Evolutionary conservation across 257 asterid genomes (phyloP).

Genomic region (Solanum chilense): DNA sequence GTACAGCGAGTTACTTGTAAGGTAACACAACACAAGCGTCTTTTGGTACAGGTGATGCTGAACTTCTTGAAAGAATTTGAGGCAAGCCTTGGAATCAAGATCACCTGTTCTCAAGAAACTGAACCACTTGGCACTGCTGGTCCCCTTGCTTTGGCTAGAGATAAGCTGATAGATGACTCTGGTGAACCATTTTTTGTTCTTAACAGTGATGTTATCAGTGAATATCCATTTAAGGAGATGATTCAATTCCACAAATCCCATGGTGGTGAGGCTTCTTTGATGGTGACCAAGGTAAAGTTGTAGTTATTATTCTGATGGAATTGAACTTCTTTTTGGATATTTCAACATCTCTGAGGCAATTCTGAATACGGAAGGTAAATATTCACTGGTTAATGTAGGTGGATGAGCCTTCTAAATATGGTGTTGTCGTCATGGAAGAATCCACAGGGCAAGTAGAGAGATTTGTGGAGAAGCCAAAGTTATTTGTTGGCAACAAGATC

Average conservation of each 20-base stretch:
- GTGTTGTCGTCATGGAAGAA: slow-evolving; percentile 64
- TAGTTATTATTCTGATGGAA: neutral
- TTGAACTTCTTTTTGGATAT: neutral
- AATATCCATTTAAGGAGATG: slow-evolving; percentile 82
- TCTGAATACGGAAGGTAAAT: neutral
- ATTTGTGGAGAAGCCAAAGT: slow-evolving; percentile 71
- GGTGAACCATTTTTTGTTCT: slow-evolving; percentile 95
- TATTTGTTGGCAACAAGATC: slow-evolving; percentile 69
- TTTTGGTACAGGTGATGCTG: slow-evolving; percentile 62
- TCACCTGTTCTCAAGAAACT: slow-evolving; percentile 91
- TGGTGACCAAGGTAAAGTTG: slow-evolving; percentile 62
- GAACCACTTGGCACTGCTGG: slow-evolving; percentile 99
- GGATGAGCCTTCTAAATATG: slow-evolving; percentile 71
- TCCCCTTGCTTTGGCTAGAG: slow-evolving; percentile 97
- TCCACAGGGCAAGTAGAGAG: slow-evolving; percentile 62
- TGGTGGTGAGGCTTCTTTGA: slow-evolving; percentile 93
- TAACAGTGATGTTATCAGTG: slow-evolving; percentile 93
- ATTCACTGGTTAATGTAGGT: slow-evolving; percentile 30
- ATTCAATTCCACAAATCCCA: slow-evolving; percentile 86
- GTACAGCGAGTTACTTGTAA: neutral
- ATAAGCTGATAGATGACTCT: slow-evolving; percentile 67
- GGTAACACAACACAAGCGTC: neutral
- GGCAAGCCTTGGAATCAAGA: slow-evolving; percentile 84
- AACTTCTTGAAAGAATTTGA: slow-evolving; percentile 90
- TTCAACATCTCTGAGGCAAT: neutral